Conservation (phyloP, 2,329 filamentous ascomycete species). For the Colletotrichum magnum region DNA sequence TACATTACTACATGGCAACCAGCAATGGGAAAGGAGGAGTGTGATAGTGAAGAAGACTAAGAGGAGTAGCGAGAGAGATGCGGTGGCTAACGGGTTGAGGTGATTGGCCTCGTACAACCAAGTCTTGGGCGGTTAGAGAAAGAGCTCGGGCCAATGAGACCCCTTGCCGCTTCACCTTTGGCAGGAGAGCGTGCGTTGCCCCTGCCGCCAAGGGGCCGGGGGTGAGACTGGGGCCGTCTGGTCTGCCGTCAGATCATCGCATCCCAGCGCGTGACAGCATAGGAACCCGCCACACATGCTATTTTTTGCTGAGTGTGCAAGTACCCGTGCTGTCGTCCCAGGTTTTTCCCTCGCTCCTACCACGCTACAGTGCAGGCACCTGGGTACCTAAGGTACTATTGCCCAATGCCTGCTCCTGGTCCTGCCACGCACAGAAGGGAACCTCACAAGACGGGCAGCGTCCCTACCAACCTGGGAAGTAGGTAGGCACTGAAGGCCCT, state of each 20-base stretch:
- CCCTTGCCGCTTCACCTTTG: constrained; percentile 45
- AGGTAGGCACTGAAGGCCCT: constrained; percentile 12
- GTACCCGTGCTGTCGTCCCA: constrained; percentile 21
- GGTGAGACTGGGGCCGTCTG: constrained; percentile 37
- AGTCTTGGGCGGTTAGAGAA: constrained; percentile 56
- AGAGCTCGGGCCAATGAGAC: constrained; percentile 50
- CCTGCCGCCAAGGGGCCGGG: constrained; percentile 37
- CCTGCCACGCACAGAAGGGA: constrained; percentile 4
- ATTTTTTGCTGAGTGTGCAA: neutral
- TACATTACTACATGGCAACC: constrained; percentile 41
- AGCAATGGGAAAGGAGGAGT: constrained; percentile 46
- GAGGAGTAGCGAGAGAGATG: neutral
- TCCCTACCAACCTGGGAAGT: too few relatives aligned
- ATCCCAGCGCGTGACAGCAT: constrained; percentile 10
- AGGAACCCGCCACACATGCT: constrained; percentile 1
- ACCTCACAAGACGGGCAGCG: neutral
- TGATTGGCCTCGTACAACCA: constrained; percentile 46
- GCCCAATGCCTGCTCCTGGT: constrained; percentile 17
- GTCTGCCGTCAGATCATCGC: constrained; percentile 39
- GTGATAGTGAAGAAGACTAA: constrained; percentile 30
- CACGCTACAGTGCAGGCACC: too few relatives aligned
- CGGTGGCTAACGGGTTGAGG: constrained; percentile 39
- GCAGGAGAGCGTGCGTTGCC: constrained; percentile 31
- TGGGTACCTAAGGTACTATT: neutral
- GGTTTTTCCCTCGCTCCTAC: constrained; percentile 25